These are phyloP conservation scores for Suhomyces anneliseae DNA, from an alignment of 1,139 yeast species.

Conservation along the genomic window DNA sequence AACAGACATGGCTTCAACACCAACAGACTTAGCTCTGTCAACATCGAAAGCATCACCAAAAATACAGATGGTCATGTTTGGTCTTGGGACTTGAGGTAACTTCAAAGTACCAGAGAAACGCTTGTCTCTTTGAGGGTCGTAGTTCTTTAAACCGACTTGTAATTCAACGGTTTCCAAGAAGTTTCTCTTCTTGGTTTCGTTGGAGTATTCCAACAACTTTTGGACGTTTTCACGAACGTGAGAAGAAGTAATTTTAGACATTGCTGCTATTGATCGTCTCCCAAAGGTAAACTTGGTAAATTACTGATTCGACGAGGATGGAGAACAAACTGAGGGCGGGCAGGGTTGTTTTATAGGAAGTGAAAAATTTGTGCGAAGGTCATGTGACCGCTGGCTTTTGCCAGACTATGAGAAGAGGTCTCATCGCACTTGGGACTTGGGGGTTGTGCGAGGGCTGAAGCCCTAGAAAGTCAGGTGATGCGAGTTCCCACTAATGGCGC, in stretches of 20 bases:
- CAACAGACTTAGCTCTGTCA: conserved; percentile 99
- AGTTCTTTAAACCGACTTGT: conserved; percentile 99
- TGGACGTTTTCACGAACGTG: conserved; percentile 97
- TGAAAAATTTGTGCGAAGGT: conserved; percentile 5
- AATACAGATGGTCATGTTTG: conserved; percentile 99
- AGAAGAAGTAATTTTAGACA: conserved; percentile 92
- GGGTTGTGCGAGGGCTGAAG: not conserved
- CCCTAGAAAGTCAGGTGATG: not conserved
- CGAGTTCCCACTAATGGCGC: not conserved
- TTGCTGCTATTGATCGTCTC: conserved; percentile 62
- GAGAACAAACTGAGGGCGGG: not conserved
- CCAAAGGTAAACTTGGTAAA: conserved; percentile 54
- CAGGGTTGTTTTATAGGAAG: conserved; percentile 1
- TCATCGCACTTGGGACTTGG: not conserved
- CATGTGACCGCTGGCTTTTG: not conserved
- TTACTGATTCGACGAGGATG: conserved; percentile 55
- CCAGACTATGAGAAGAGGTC: not conserved
- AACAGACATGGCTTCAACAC: conserved; percentile 99
- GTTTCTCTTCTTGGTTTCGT: conserved; percentile 99
- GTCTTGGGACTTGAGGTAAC: conserved; percentile 99
- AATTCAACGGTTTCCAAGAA: conserved; percentile 99
- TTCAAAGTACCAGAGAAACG: conserved; percentile 99
- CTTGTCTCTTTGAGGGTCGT: conserved; percentile 99
- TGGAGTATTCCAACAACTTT: conserved; percentile 87
- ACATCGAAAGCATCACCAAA: conserved; percentile 99